Conservation (phyloP, 176 grass and related monocot species). For the Elaeis guineensis region DNA sequence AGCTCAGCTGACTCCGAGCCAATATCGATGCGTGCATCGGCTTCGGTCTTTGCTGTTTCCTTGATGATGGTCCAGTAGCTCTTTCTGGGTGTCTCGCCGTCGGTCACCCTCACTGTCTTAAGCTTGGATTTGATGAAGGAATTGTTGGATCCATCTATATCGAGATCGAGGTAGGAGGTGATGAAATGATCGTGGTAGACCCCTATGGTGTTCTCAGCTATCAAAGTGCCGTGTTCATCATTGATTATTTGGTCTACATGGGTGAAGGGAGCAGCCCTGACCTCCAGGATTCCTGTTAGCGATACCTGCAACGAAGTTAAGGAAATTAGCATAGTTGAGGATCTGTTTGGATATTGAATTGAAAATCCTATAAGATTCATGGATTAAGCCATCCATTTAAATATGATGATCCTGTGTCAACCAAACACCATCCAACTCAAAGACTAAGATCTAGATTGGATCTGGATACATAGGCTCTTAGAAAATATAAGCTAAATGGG, state of each 20-base stretch:
- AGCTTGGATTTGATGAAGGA: conserved; percentile 59
- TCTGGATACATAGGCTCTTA: no score
- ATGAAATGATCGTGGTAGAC: conserved; percentile 90
- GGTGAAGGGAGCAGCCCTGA: conserved; percentile 44
- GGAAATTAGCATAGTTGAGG: no score
- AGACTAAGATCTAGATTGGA: no score
- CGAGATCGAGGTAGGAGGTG: conserved; percentile 64
- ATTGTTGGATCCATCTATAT: conserved; percentile 71
- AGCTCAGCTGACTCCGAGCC: conserved; percentile 31
- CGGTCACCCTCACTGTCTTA: conserved; percentile 8
- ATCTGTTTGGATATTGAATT: no score
- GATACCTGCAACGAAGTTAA: conserved; percentile 32
- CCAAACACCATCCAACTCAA: no score
- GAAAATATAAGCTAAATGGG: no score
- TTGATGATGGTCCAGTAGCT: conserved; percentile 74
- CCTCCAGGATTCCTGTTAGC: conserved; percentile 46
- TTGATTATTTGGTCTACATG: conserved; percentile 36
- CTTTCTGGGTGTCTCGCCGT: conserved; percentile 25
- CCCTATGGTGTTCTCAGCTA: conserved; percentile 60
- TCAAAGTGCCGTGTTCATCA: conserved; percentile 42
- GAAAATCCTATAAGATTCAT: no score
- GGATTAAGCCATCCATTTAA: no score
- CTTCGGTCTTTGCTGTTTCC: conserved; percentile 53
- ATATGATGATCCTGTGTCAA: no score
- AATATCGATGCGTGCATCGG: conserved; percentile 38